Base-by-base conservation (phyloP, 2,329 filamentous ascomycete genomes). In the Colletotrichum sp. region DNA sequence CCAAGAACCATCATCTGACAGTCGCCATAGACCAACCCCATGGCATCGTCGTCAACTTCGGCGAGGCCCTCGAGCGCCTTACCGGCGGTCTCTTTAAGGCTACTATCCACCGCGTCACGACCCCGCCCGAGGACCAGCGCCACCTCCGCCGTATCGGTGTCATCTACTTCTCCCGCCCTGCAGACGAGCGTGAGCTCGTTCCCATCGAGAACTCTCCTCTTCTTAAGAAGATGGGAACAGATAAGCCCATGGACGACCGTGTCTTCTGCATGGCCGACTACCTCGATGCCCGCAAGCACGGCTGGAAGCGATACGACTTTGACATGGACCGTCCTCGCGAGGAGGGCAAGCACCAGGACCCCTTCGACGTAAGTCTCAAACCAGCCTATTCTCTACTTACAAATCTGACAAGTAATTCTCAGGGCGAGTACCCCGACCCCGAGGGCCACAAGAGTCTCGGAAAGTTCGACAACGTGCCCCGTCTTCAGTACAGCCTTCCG, bases 151-250 rank as follows among this genome's bases (percentile, higher is more conserved):
- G 85, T 6, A 77, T 86, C 39, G 84, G 85, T 5, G 78, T 87
- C 49, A 84, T 86, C 59, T 87, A 87, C 75, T 87, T 87, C 71
- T 82, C 85, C 3, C 79, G 85, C 13, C 85, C 85, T 0, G 81
- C 81, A 0, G 83, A 85, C 65, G 80, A 86, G 3, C 80, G 84
- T 1, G 79, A 83, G 71, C 81, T 86, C 15, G 82, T 82, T 59
- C 83, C 85, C 12, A 82, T 84, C 21, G 79, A 81, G 10, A 81
- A 81, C 69, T 80, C 80, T 6, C 85, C 84, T 5, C 71, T 86
- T 26, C 77, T 86, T 12, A 79, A 82, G 75, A 78, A 76, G 55
- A 76, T 82, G 75, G 80, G 80, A 1, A 77, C 79, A 13, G 76
- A 81, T 55, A 81, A 81, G 78, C 81, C 81, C 16, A 76, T 82